Evolutionary conservation across 2,329 filamentous ascomycete species (phyloP).

Genomic region (Neofusicoccum cordaticola): DNA sequence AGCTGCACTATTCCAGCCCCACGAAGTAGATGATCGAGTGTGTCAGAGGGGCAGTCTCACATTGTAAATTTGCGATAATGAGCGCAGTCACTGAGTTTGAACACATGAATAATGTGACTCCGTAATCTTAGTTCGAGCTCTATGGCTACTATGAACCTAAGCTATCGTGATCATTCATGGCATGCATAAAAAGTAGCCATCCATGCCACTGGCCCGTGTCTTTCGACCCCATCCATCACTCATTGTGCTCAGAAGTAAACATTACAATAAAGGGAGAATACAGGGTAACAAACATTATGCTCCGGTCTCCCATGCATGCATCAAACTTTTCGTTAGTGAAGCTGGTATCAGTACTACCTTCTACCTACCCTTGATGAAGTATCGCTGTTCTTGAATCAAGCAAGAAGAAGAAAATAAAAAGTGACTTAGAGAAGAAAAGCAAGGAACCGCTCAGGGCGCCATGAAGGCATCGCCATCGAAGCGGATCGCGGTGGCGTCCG

Average conservation of each 20-base stretch:
- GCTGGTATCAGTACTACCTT: conserved; percentile 3
- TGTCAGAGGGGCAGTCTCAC: too few species aligned
- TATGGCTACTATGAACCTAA: neutral
- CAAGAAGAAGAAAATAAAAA: neutral
- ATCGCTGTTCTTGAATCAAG: neutral
- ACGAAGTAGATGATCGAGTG: too few species aligned
- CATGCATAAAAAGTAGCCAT: neutral
- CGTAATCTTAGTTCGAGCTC: neutral
- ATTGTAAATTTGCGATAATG: too few species aligned
- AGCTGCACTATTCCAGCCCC: too few species aligned
- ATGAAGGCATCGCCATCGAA: conserved; percentile 14
- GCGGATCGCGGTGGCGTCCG: neutral
- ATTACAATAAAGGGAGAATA: neutral
- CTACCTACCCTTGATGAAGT: neutral
- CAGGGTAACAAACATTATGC: neutral
- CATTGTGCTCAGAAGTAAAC: conserved; percentile 6
- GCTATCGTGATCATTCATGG: neutral
- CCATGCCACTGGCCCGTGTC: neutral
- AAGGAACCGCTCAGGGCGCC: neutral
- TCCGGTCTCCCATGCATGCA: neutral
- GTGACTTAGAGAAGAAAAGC: neutral
- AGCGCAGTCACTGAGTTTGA: too few species aligned
- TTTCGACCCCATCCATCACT: neutral
- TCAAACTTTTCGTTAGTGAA: conserved; percentile 14
- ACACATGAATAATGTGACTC: too few species aligned